Base-by-base conservation (phyloP, 2,329 filamentous ascomycete species). In the Alternaria incomplexa region DNA sequence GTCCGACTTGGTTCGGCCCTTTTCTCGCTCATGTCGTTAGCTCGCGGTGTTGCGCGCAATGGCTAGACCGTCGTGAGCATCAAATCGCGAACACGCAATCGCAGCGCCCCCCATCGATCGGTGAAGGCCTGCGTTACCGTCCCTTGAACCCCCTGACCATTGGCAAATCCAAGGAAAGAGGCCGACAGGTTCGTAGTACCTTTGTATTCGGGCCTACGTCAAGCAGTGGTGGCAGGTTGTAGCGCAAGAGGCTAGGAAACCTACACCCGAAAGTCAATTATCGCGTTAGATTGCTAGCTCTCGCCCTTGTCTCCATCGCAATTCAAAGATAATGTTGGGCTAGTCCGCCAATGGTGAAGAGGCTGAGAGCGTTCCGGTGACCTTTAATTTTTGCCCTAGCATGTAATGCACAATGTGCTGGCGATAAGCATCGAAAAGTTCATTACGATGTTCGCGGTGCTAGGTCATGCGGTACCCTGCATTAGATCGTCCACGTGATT, bases 401-500 rank as follows among this genome's bases (percentile, higher is more conserved):
- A 30, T 25, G 11, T 48, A 30, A 51, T 56, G 52, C 58, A 48
- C n/a, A 43, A 60, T 47, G 56, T 46, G 53, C 20, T 62, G 46
- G 59, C 59, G 32, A 25, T 25, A 46, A 22, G 28, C 50, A 25
- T 32, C 12, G 56, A 36, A 54, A 62, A 30, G 23, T 26, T 40
- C 23, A 59, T 40, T 55, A 9, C 26, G 22, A 50, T 59, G 43
- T 25, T 43, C 25, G 15, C 22, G 15, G 36, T 30, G 12, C 48
- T 47, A 23, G 48, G 28, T 50, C 56, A 59, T 51, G 43, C 54
- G 40, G 53, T 67, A 58, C 54, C 47, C 52, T 67, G 64, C 59
- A 52, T 56, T 58, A 62, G 53, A 28, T 36, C 12, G 26, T 45
- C 56, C 65, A 67, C 63, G 63, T 68, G 65, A 66, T 56, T 26